Evolutionary conservation across 495 filamentous ascomycete genomes (phyloP), one percentile per base, ranked within the genome.

Genomic region (Parachaetomium inaequale): DNA sequence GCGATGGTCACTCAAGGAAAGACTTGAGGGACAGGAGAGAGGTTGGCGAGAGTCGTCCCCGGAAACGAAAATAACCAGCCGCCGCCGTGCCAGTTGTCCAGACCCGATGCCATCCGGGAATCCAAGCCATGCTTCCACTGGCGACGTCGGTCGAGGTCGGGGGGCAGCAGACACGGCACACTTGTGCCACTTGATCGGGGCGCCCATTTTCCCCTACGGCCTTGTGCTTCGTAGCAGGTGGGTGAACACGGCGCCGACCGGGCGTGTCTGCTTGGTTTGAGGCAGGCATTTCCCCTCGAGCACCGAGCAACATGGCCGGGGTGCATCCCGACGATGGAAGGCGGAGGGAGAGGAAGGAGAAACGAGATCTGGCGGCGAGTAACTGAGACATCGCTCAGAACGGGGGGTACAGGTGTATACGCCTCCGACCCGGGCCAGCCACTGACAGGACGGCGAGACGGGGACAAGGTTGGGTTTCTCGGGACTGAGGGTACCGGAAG

Each of bases 151-250:
- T 26, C 21, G 12, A 26, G 3, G 10, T 46, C 40, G 10, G 5
- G 6, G 29, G 7, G 11, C 52, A 51, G 52, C 32, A 34, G 43
- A 40, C n/a, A 49, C 55, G 45, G 36, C 66, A 68, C 61, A 56
- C 63, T 66, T 63, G 69, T 71, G 59, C 57, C 59, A 69, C 69
- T 64, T 17, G 31, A 49, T 40, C 34, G 26, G 54, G 26, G 19
- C 15, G 31, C 45, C 50, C 51, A 19, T 49, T 49, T 31, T 19
- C 31, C 50, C 61, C 49, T 62, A 45, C 60, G 34, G 58, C 59
- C 55, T 64, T 67, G 66, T 71, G 62, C 54, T 59, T 58, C 61
- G 69, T 68, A 55, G 53, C 66, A 65, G 49, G 51, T 53, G 61
- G 51, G 45, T n/a, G 62, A 56, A n/a, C 58, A 65, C 59, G 50